Evolutionary conservation across 805 yeast species (phyloP).

Genomic region (Yarrowia porcina): DNA sequence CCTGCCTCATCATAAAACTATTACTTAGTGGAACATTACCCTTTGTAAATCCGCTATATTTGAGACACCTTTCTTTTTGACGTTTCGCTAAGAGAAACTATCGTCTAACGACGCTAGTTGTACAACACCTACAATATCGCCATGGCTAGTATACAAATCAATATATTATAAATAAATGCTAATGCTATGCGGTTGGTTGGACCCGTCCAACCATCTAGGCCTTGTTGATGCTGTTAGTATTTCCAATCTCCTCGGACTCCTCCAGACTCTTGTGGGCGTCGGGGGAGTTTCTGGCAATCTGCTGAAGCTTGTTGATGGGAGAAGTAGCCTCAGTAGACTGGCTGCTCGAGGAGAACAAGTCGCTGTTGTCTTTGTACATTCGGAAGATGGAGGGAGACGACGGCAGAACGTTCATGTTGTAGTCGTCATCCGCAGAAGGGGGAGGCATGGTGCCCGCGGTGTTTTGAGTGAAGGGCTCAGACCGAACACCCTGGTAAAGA

Average conservation of each 20-base stretch:
- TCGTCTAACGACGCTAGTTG: too few species aligned
- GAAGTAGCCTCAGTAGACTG: conserved; percentile 16
- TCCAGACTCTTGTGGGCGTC: conserved; percentile 15
- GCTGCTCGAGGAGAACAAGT: conserved; percentile 16
- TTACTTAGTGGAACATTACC: background rate
- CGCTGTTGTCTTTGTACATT: conserved; percentile 20
- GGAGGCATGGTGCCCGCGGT: background rate
- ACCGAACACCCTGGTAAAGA: background rate
- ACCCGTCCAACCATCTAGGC: background rate
- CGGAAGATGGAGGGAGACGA: conserved; percentile 20
- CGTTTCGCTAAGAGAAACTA: too few species aligned
- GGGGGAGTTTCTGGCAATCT: conserved; percentile 1
- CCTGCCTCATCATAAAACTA: background rate
- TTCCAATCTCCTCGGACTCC: conserved; percentile 25
- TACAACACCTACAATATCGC: too few species aligned
- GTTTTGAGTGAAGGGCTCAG: background rate
- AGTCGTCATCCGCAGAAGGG: conserved; percentile 21
- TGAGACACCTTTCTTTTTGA: background rate
- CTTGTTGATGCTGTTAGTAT: background rate
- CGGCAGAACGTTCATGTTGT: conserved; percentile 13
- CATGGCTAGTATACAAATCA: too few species aligned
- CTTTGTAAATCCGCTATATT: background rate
- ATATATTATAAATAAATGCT: conserved; percentile 21
- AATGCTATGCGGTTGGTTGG: conserved; percentile 12
- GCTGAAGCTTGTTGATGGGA: conserved; percentile 21